Evolutionary conservation across 2,329 filamentous ascomycete species (phyloP), one percentile per base, ranked within the genome.

Genomic region (Parastagonospora nodorum): DNA sequence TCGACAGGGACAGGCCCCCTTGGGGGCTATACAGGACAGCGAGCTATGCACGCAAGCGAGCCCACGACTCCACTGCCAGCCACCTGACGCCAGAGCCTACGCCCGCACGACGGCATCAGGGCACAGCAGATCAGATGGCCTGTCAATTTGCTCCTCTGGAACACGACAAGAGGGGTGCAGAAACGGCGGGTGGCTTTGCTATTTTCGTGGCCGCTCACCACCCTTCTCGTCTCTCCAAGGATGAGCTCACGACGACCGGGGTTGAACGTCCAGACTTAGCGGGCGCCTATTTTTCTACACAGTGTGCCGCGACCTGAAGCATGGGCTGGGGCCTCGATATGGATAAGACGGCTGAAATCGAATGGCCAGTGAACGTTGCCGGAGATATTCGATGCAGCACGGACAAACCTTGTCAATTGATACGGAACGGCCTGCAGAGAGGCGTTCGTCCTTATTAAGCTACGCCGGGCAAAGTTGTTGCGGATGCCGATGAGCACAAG

Each of bases 311-410:
- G 61, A 59, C 55, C 66, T 64, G 56, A 62, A 59, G 60, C 60
- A 59, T 58, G 67, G 68, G 65, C 66, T 64, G 63, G 57, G 57
- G 51, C 60, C 63, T 67, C 67, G 70, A 73, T 72, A 67, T 66
- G 65, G 61, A 71, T 63, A 61, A 62, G 63, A 68, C 67, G 69
- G 67, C 66, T 68, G 63, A 69, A 69, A 63, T 42, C 11, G 29
- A n/a, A 42, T 53, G 50, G 55, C 70, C 70, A 72, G 48, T 72
- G 60, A 67, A 40, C 31, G 58, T 37, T 29, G 39, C 49, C 70
- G 70, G 70, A 72, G 64, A 67, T 63, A 63, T 66, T 66, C 57
- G 48, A 57, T 47, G 57, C 55, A 58, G 55, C 50, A 55, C 62
- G 29, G 51, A 48, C 52, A 61, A 52, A 58, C 58, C 57, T 58